Percentiles rank a stretch among this genome's conserved stretches.
Evolutionary conservation across 2,329 filamentous ascomycete species (phyloP).

Genomic region (Grosmannia penicillata): DNA sequence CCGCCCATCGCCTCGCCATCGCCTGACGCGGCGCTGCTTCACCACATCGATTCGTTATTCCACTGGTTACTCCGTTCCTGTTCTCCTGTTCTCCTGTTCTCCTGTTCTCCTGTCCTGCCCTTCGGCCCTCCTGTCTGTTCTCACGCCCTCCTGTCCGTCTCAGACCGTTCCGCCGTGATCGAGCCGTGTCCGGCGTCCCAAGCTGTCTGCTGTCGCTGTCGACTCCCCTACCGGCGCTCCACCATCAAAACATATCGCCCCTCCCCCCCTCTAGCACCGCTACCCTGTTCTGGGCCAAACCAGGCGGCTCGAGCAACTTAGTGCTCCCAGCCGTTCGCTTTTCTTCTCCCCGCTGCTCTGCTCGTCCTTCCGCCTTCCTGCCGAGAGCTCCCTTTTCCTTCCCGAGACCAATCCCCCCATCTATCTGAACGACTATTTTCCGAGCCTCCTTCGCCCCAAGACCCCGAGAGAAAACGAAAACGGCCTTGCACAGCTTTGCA

Average conservation of each 20-base stretch:
- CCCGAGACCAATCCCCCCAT: neutral
- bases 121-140: neutral
- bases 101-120: neutral
- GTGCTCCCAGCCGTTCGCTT: neutral
- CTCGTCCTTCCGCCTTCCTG: constrained; percentile 4
- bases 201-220: neutral
- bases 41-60: no score
- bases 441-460: no score
- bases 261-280: constrained; percentile 2
- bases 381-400: constrained; percentile 5
- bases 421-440: neutral
- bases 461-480: no score
- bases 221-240: neutral
- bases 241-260: constrained; percentile 2
- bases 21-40: neutral
- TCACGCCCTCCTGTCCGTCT: neutral
- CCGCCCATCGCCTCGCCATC: no score
- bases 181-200: no score
- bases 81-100: neutral
- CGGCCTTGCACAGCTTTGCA: no score
- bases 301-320: constrained; percentile 3
- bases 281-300: constrained; percentile 1
- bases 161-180: constrained; percentile 8
- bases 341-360: constrained; percentile 5
- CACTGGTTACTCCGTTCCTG: no score